Evolutionary conservation across 2,329 filamentous ascomycete genomes (phyloP).

Genomic region (Penicillium paneum): DNA sequence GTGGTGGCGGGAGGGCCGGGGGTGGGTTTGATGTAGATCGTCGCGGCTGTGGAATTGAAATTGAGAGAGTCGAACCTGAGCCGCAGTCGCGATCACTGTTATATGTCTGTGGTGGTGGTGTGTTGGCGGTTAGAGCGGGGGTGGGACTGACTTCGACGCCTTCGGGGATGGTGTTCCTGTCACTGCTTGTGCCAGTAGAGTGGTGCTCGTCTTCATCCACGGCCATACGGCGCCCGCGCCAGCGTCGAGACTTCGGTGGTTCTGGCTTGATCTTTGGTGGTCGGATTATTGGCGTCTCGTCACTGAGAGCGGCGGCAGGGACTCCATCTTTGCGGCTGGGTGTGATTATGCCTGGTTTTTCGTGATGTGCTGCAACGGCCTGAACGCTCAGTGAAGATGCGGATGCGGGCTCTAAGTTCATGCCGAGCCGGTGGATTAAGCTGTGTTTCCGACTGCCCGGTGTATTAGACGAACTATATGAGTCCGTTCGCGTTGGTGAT

Average conservation of each 20-base stretch:
- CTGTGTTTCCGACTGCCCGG: slow-evolving; percentile 20
- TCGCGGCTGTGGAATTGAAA: slow-evolving; percentile 24
- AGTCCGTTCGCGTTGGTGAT: slow-evolving; percentile 36
- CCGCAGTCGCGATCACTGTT: slow-evolving; percentile 23
- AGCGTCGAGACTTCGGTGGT: slow-evolving; percentile 44
- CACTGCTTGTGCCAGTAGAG: slow-evolving; percentile 22
- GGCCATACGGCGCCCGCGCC: slow-evolving; percentile 37
- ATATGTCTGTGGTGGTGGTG: not conserved
- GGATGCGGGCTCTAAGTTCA: slow-evolving; percentile 66
- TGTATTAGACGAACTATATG: slow-evolving; percentile 23
- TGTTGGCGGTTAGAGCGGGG: slow-evolving; percentile 9
- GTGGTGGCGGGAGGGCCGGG: slow-evolving; percentile 43
- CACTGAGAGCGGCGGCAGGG: slow-evolving; percentile 17
- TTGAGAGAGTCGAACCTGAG: slow-evolving; percentile 24
- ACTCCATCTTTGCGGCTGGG: slow-evolving; percentile 59
- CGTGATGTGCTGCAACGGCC: slow-evolving; percentile 74
- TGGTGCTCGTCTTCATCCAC: slow-evolving; percentile 31
- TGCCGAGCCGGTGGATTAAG: slow-evolving; percentile 53
- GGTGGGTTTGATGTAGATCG: slow-evolving; percentile 36
- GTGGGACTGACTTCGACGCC: slow-evolving; percentile 20
- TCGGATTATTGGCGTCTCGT: slow-evolving; percentile 18
- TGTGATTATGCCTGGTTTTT: slow-evolving; percentile 78
- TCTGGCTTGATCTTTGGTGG: slow-evolving; percentile 38
- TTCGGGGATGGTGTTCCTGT: slow-evolving; percentile 28
- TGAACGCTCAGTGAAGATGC: slow-evolving; percentile 72